A percentile compares a stretch with the other conserved stretches of the same genome.
Conservation (phyloP, 169 alveolate genomes). For the Perkinsus olseni region DNA sequence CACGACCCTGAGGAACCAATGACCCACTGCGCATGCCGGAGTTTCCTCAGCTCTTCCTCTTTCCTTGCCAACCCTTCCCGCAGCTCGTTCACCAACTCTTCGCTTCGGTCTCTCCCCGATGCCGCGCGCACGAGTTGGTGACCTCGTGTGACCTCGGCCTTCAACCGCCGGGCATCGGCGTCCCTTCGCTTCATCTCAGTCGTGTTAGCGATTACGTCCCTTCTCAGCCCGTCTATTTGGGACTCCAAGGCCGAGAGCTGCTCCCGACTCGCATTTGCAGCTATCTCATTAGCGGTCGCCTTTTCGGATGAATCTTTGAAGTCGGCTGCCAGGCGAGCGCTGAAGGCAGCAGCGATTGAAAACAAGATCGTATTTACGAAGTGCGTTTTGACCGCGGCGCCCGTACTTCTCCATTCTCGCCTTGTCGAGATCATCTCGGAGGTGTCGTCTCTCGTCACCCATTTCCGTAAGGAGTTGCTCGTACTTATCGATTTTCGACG, state of each 20-base stretch:
- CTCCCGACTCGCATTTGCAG: background rate
- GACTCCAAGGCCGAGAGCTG: background rate
- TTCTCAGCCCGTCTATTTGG: background rate
- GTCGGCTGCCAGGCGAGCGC: background rate
- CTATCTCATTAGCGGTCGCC: background rate
- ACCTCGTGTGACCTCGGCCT: background rate
- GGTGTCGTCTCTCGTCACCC: background rate
- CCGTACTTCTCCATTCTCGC: background rate
- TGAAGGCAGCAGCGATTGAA: too few species aligned
- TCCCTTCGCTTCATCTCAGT: background rate
- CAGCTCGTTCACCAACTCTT: background rate
- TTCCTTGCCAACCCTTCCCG: background rate
- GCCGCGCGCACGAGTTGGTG: background rate
- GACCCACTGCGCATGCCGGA: background rate
- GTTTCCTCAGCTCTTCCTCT: background rate
- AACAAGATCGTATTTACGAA: background rate
- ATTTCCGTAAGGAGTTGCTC: background rate
- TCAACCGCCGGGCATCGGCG: background rate
- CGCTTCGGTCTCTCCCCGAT: background rate
- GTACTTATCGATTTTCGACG: background rate
- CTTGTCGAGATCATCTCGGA: background rate
- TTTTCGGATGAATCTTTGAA: background rate
- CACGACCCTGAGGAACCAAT: background rate
- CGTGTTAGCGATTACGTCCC: background rate
- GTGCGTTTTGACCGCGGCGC: background rate